Evolutionary conservation across 495 filamentous ascomycete species (phyloP), one percentile per base, ranked within the genome.

Genomic region (Massariosphaeria phaeospora): DNA sequence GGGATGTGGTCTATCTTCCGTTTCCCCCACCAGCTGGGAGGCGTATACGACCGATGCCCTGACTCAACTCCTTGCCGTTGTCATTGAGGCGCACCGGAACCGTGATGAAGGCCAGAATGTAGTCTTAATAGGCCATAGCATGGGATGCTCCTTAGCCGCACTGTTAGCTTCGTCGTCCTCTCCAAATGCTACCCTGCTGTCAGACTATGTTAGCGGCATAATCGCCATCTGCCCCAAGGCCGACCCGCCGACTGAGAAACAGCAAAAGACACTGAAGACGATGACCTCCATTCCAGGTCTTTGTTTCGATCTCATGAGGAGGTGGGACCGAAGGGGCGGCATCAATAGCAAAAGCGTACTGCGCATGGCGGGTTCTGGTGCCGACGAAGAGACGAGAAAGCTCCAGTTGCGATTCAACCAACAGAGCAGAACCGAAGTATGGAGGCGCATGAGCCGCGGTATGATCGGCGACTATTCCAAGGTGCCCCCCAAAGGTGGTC

Each of bases 361-460:
- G 27, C 78, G 91, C 20, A 88, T 95, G 66, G 85, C 91, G 11
- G 91, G 91, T 3, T 68, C 71, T 12, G 73, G 79, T 55, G 89
- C 88, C 10, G 87, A 91, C 34, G 64, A 73, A 1, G 86, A 91
- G 63, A 79, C 85, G 1, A 86, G 85, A 66, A 80, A 78, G 52
- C 74, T 96, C 30, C 91, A 97, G 68, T 67, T 85, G 23, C 80
- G 81, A 20, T 96, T 84, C 73, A 97, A 97, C 68, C 76, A 76
- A 46, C 88, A 95, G 64, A 91, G 85, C 55, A 77, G 73, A 57
- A 89, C 89, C 0, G 75, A 84, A 0, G 88, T 94, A 0, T 95
- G 86, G 80, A 79, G 84, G 53, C 78, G 90, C 31, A 91, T 95
- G 85, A 85, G 82, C 3, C 85, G 76, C 70, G 90, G 89, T 1